Conservation (phyloP, 2,329 filamentous ascomycete genomes). For the Coleophoma cylindrospora region DNA sequence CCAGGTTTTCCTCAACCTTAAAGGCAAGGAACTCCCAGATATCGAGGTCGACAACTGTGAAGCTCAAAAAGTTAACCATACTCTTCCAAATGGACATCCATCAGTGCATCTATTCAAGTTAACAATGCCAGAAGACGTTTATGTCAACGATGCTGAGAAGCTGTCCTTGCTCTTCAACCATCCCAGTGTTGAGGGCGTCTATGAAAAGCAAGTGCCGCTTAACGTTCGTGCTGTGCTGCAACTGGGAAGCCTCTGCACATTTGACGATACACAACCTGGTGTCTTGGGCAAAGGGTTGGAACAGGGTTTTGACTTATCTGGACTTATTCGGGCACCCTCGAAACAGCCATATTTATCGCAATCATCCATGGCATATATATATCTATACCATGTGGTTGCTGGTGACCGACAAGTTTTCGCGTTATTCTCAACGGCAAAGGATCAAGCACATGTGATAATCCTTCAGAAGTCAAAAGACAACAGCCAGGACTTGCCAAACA, state of each 20-base stretch:
- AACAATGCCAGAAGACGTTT: slow-evolving; percentile 82
- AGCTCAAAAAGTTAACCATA: slow-evolving; percentile 90
- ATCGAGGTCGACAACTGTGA: slow-evolving; percentile 81
- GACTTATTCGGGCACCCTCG: slow-evolving; percentile 62
- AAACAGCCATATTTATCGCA: slow-evolving; percentile 74
- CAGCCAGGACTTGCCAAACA: slow-evolving; percentile 79
- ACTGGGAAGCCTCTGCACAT: slow-evolving; percentile 85
- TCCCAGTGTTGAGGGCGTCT: slow-evolving; percentile 92
- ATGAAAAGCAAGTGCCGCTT: slow-evolving; percentile 88
- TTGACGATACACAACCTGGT: slow-evolving; percentile 85
- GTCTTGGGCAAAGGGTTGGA: slow-evolving; percentile 91
- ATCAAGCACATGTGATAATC: slow-evolving; percentile 83
- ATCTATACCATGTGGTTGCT: slow-evolving; percentile 86
- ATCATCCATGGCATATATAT: slow-evolving; percentile 75
- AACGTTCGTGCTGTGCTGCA: slow-evolving; percentile 83
- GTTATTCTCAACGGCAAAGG: slow-evolving; percentile 77
- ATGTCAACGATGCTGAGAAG: slow-evolving; percentile 78
- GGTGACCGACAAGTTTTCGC: slow-evolving; percentile 93
- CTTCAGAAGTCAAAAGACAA: slow-evolving; percentile 76
- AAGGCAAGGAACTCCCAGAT: slow-evolving; percentile 79
- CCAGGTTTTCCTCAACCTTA: slow-evolving; percentile 87
- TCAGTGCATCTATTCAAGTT: slow-evolving; percentile 94
- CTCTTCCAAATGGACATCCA: slow-evolving; percentile 88
- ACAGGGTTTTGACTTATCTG: slow-evolving; percentile 82
- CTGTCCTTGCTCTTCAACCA: slow-evolving; percentile 83